Evolutionary conservation across 495 filamentous ascomycete genomes (phyloP), one percentile per base, ranked within the genome.

Genomic region (Usnea hakonensis): DNA sequence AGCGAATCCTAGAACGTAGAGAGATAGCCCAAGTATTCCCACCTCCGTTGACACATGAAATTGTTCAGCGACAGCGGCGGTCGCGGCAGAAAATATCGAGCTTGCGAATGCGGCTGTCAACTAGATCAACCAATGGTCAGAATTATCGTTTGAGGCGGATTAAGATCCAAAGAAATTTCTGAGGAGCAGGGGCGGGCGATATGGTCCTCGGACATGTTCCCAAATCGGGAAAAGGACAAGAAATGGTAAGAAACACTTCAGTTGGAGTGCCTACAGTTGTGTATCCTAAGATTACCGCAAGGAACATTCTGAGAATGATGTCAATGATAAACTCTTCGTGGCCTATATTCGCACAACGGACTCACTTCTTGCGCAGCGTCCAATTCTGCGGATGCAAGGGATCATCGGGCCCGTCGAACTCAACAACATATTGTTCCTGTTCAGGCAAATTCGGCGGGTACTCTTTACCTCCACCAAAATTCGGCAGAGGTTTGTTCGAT

Each of bases 351-450:
- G 36, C 2, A 23, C 14, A 26, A 19, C 35, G 32, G 17, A 77
- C 83, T 57, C 73, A 88, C 86, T 95, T 95, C 75, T 87, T 90
- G 63, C 68, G 79, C 32, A 88, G 69, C 0, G 87, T 78, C 91
- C 91, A 96, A 72, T 95, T 95, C 73, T 88, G 86, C 0, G 90
- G 87, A 72, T 95, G 87, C 48, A 87, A 67, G 13, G 89, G 90
- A 71, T 96, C 90, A 65, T 90, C 80, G 2, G 82, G 84, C 0
- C 90, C 89, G 55, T 86, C 83, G 65, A 95, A 95, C 66, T 93
- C 91, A 21, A 96, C 91, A 2, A 95, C 89, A 76, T 94, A 95
- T 62, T 87, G 85, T 67, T 94, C 91, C 66, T 81, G 79, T 28
- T 83, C 83, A 7, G 89, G 89, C 44, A 95, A 71, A 0, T 73